Percentiles rank a stretch among this genome's conserved stretches.
Evolutionary conservation across 805 yeast species (phyloP).

Genomic region (Cyberlindnera nakhonratchasimensis): DNA sequence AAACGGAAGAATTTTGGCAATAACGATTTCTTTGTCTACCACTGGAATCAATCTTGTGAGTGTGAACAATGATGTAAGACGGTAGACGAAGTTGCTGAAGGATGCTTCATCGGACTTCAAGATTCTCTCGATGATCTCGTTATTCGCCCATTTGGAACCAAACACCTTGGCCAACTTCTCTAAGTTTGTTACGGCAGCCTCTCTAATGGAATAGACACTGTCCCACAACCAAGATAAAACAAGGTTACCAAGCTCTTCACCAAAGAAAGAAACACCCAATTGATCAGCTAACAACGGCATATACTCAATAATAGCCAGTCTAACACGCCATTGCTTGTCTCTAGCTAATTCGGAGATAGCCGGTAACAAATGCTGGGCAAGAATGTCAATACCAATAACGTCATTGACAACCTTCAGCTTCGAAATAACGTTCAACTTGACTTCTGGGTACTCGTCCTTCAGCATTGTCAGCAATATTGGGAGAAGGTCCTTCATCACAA

Average conservation of each 20-base stretch:
- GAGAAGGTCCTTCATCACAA: conserved; percentile 74
- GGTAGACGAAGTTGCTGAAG: conserved; percentile 72
- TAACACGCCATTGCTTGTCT: conserved; percentile 96
- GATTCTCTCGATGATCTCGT: conserved; percentile 75
- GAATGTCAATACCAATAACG: conserved; percentile 85
- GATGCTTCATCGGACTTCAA: conserved; percentile 42
- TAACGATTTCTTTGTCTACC: conserved; percentile 52
- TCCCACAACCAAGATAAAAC: conserved; percentile 99
- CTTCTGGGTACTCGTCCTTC: conserved; percentile 96
- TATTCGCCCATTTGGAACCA: conserved; percentile 92
- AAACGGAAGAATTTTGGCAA: conserved; percentile 73
- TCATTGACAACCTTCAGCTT: conserved; percentile 89
- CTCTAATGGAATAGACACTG: conserved; percentile 92
- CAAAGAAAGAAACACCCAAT: conserved; percentile 88
- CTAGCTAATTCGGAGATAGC: conserved; percentile 95
- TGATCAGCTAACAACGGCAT: conserved; percentile 93
- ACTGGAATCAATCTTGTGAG: conserved; percentile 80
- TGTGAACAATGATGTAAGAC: conserved; percentile 88
- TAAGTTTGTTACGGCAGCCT: conserved; percentile 88
- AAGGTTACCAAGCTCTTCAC: conserved; percentile 82
- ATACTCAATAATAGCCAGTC: conserved; percentile 94
- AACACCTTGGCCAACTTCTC: conserved; percentile 78
- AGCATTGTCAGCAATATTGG: conserved; percentile 92
- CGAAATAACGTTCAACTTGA: conserved; percentile 88
- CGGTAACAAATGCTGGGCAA: conserved; percentile 86